Evolutionary conservation across 495 filamentous ascomycete species (phyloP).

Genomic region (Parathielavia appendiculata): DNA sequence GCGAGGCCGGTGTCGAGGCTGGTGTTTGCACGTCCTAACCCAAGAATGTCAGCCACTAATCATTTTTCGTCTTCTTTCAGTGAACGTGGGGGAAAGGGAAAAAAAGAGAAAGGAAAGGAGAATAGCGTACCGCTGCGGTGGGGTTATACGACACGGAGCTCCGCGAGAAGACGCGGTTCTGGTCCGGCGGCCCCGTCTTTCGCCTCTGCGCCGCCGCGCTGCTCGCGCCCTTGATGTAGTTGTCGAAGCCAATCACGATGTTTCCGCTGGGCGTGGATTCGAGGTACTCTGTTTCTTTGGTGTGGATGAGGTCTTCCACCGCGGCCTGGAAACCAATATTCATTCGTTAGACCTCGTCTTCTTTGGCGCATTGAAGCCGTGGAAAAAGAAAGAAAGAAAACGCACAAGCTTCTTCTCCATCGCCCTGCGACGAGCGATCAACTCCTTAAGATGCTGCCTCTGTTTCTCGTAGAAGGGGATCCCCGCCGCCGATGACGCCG

Average conservation of each 20-base stretch:
- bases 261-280: conserved; percentile 87
- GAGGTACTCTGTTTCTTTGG: conserved; percentile 80
- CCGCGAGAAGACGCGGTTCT: conserved; percentile 53
- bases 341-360: background rate
- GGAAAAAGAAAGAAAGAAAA: background rate
- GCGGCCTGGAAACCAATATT: conserved; percentile 15
- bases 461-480: conserved; percentile 49
- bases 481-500: conserved; percentile 30
- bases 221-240: conserved; percentile 81
- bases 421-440: conserved; percentile 39
- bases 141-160: conserved; percentile 55
- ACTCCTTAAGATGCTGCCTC: conserved; percentile 45
- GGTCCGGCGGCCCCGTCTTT: conserved; percentile 46
- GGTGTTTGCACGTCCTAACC: conserved; percentile 38
- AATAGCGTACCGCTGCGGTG: conserved; percentile 23
- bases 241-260: conserved; percentile 96
- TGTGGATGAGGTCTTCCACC: conserved; percentile 74
- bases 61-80: background rate
- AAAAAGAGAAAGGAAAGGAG: no score
- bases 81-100: background rate
- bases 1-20: conserved; percentile 30
- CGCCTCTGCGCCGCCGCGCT: conserved; percentile 45
- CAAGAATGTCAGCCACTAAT: no score
- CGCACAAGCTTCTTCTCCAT: conserved; percentile 43
- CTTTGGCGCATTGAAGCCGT: background rate